Conservation (phyloP, 2,329 filamentous ascomycete species). For the Clarireedia hainanense region DNA sequence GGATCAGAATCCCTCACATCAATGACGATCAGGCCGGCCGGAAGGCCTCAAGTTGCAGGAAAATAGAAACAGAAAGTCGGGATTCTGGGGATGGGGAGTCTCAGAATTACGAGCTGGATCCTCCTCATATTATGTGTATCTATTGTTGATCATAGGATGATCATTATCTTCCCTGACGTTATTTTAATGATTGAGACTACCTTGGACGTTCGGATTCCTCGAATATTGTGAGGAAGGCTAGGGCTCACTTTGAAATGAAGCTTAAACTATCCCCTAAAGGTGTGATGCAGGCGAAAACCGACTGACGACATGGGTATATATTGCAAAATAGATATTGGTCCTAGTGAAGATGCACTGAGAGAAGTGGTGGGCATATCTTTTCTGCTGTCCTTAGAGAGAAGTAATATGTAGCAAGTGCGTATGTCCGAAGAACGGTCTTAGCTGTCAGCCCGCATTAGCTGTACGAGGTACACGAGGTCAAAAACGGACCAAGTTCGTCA, state of each 20-base stretch:
- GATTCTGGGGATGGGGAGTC: no score
- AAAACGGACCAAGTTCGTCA: neutral
- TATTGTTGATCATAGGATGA: no score
- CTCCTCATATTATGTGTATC: no score
- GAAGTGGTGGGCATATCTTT: neutral
- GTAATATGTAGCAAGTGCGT: neutral
- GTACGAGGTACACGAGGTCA: constrained; percentile 2
- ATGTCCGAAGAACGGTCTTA: constrained; percentile 6
- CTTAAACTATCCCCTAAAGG: neutral
- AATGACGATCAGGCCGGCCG: no score
- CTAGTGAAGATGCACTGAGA: neutral
- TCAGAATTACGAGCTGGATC: no score
- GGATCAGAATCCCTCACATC: no score
- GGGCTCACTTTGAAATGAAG: neutral
- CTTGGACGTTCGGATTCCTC: neutral
- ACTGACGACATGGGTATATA: neutral
- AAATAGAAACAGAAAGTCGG: no score
- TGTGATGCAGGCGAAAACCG: neutral
- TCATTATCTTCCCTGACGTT: neutral
- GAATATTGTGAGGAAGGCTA: neutral
- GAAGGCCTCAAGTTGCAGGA: no score
- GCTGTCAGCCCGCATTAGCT: constrained; percentile 17
- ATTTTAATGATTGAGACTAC: constrained; percentile 4
- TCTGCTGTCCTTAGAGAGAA: neutral
- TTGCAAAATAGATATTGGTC: neutral